Evolutionary conservation across 306 rosid genomes (phyloP).

Genomic region (Vigna mungo): DNA sequence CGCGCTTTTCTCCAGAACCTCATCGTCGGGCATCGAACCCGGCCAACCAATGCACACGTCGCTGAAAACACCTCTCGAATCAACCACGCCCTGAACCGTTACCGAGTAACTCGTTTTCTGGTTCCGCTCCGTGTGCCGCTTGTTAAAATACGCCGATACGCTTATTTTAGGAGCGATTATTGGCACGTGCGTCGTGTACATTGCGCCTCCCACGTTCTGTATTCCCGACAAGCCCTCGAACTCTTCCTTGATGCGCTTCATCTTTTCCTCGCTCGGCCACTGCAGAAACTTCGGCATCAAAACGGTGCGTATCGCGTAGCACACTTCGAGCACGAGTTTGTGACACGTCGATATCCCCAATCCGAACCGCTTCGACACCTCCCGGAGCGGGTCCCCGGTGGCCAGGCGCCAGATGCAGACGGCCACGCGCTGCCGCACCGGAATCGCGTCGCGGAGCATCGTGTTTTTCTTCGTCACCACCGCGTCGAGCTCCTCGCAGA

Average conservation of each 20-base stretch:
- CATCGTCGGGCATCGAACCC: conserved; percentile 70
- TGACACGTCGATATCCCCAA: conserved; percentile 88
- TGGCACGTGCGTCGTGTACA: conserved; percentile 82
- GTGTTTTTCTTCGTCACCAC: conserved; percentile 80
- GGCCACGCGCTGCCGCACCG: conserved; percentile 82
- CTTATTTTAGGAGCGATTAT: conserved; percentile 75
- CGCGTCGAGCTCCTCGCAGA: conserved; percentile 75
- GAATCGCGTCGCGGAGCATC: conserved; percentile 84
- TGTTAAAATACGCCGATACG: conserved; percentile 66
- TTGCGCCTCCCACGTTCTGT: conserved; percentile 60
- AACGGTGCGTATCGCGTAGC: conserved; percentile 66
- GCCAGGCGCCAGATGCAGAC: conserved; percentile 86
- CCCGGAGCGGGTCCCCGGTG: conserved; percentile 82
- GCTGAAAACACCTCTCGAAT: conserved; percentile 61
- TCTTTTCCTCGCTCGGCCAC: conserved; percentile 61
- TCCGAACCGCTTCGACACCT: conserved; percentile 77
- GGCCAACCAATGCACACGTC: conserved; percentile 87
- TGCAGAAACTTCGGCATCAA: conserved; percentile 67
- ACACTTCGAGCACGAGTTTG: conserved; percentile 79
- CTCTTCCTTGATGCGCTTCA: conserved; percentile 44
- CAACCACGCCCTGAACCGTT: conserved; percentile 81
- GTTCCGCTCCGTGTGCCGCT: conserved; percentile 71
- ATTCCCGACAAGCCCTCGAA: conserved; percentile 63
- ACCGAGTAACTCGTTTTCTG: conserved; percentile 79
- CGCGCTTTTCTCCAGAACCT: conserved; percentile 72